Conservation (phyloP, 305 asterid species). For the Lippia alba region DNA sequence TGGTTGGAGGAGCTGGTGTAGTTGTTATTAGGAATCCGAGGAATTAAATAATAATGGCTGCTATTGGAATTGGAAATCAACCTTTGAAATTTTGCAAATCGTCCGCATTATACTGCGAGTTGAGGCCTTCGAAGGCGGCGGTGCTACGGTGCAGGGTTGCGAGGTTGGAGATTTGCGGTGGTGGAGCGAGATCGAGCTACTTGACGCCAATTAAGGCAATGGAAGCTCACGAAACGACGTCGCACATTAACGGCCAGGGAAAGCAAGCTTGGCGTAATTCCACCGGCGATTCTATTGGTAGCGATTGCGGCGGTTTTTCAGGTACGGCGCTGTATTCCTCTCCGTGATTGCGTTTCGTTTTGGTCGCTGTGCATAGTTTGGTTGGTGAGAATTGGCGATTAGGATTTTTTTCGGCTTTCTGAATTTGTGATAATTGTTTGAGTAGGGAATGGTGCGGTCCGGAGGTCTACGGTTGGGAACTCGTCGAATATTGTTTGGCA, state of each 20-base stretch:
- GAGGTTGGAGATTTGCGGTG: slow-evolving; percentile 45
- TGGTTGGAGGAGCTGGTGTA: slow-evolving; percentile 29
- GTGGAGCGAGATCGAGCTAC: slow-evolving; percentile 48
- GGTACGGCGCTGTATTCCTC: slow-evolving; percentile 44
- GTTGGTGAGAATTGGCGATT: slow-evolving; percentile 26
- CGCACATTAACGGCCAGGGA: slow-evolving; percentile 44
- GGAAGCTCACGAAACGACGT: slow-evolving; percentile 62
- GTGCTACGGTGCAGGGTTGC: slow-evolving; percentile 30
- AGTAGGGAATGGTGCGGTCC: slow-evolving; percentile 52
- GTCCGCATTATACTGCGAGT: slow-evolving; percentile 36
- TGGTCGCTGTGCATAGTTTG: not conserved
- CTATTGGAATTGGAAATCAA: slow-evolving; percentile 42
- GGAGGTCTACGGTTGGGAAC: slow-evolving; percentile 62
- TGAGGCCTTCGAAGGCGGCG: slow-evolving; percentile 44
- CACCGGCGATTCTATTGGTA: slow-evolving; percentile 29
- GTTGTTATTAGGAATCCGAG: slow-evolving; percentile 30
- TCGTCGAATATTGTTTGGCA: slow-evolving; percentile 91
- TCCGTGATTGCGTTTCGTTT: not conserved
- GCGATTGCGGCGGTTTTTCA: slow-evolving; percentile 40
- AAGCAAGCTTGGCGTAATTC: slow-evolving; percentile 41
- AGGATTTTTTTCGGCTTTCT: not conserved
- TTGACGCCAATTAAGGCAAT: slow-evolving; percentile 64
- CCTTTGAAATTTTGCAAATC: slow-evolving; percentile 41
- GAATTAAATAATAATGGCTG: slow-evolving; percentile 44
- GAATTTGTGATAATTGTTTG: slow-evolving; percentile 28